These are phyloP conservation scores for Primulina tabacum DNA, from an alignment of 257 asterid species.

Conservation along the genomic window DNA sequence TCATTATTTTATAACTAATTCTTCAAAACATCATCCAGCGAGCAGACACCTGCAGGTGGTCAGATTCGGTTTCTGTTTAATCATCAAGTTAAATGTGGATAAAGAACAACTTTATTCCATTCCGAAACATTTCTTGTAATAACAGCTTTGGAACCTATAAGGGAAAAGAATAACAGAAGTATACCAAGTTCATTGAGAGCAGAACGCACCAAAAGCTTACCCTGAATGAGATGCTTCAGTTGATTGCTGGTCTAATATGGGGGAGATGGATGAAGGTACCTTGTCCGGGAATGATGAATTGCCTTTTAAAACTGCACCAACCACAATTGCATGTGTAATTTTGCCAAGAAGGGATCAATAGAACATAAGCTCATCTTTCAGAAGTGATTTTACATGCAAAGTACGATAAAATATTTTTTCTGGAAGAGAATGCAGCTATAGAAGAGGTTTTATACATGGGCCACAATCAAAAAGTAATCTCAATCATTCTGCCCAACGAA, in stretches of 20 bases:
- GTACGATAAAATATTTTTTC: background rate
- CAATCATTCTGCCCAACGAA: background rate
- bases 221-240: constrained; percentile 70
- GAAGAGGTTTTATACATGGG: constrained; percentile 7
- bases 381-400: background rate
- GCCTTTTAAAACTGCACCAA: constrained; percentile 87
- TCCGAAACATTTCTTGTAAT: background rate
- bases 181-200: constrained; percentile 15
- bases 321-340: constrained; percentile 19
- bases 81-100: constrained; percentile 4
- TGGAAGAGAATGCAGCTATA: constrained; percentile 7
- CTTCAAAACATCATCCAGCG: background rate
- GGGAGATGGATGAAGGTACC: constrained; percentile 59
- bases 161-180: background rate
- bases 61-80: background rate
- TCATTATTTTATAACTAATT: background rate
- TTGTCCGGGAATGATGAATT: constrained; percentile 82
- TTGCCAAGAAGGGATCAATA: background rate
- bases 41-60: background rate
- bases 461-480: background rate
- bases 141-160: background rate
- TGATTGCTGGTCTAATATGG: constrained; percentile 62
- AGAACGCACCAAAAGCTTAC: constrained; percentile 42
- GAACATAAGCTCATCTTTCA: background rate
- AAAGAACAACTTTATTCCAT: constrained; percentile 7